Conservation (phyloP, 2,329 filamentous ascomycete genomes). For the Sporothrix inflata region DNA sequence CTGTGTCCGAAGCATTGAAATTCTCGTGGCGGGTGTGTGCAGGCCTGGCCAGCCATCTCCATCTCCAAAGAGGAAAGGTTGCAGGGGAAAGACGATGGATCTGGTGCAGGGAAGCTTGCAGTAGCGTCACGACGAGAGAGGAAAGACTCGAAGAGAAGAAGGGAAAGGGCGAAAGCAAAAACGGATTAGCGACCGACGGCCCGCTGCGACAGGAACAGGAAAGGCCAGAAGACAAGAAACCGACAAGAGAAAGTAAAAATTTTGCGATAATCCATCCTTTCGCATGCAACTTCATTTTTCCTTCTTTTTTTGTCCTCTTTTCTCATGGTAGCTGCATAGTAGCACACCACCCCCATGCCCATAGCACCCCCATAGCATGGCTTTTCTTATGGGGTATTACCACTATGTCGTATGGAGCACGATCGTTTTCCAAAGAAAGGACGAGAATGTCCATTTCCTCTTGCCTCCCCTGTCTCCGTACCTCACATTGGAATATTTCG, state of each 20-base stretch:
- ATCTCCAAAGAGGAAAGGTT: conserved; percentile 12
- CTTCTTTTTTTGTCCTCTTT: background rate
- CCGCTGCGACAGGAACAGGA: conserved; percentile 21
- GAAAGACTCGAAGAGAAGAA: background rate
- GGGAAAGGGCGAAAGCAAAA: background rate
- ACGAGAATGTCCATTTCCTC: background rate
- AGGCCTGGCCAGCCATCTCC: background rate
- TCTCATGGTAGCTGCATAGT: conserved; percentile 1
- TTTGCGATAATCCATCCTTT: conserved; percentile 3
- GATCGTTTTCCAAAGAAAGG: conserved; percentile 2
- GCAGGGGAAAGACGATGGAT: conserved; percentile 22
- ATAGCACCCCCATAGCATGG: conserved; percentile 17
- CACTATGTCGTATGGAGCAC: conserved; percentile 7
- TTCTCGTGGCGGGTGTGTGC: conserved; percentile 7
- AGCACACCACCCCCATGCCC: conserved; percentile 2
- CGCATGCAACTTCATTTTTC: background rate
- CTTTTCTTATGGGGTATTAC: background rate
- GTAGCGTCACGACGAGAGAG: conserved; percentile 16
- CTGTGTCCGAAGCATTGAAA: background rate
- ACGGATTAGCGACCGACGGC: conserved; percentile 11
- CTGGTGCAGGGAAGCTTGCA: conserved; percentile 19
- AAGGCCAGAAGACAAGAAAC: background rate
- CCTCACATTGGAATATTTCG: conserved; percentile 8
- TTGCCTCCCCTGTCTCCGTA: background rate
- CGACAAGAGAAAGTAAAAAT: background rate